These are phyloP conservation scores for Stentor roeselii DNA, from an alignment of 73 alveolate species.

Conservation along the genomic window DNA sequence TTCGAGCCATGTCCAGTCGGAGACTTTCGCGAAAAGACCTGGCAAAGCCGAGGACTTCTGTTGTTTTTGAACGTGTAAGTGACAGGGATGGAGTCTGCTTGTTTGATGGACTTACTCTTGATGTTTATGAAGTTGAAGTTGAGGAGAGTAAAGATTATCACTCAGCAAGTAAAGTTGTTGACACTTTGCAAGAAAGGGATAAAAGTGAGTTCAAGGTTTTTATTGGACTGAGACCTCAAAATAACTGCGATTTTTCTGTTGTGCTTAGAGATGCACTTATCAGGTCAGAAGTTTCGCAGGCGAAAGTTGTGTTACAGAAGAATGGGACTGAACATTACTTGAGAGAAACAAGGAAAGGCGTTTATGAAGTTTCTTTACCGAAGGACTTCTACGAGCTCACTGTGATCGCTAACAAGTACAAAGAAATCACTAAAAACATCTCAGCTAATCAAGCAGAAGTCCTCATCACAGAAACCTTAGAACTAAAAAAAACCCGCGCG, in stretches of 20 bases:
- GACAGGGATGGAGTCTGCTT: slow-evolving; percentile 26
- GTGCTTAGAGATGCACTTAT: slow-evolving; percentile 17
- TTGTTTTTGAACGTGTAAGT: not conserved
- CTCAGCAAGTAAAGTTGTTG: not conserved
- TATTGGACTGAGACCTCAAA: not conserved
- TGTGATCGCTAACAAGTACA: not conserved
- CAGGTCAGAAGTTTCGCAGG: slow-evolving; percentile 6
- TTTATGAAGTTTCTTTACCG: slow-evolving; percentile 16
- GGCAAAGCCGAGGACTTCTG: not conserved
- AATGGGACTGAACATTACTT: not conserved
- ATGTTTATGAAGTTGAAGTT: slow-evolving; percentile 36
- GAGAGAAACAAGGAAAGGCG: slow-evolving; percentile 5
- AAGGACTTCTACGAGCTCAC: not conserved
- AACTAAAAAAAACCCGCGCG: not conserved
- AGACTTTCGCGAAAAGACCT: not conserved
- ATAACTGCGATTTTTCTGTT: not conserved
- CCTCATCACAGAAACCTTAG: not conserved
- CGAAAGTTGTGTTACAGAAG: not conserved
- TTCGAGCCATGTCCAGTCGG: not conserved
- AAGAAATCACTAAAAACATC: slow-evolving; percentile 4
- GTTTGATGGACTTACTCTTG: slow-evolving; percentile 29
- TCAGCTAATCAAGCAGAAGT: slow-evolving; percentile 12
- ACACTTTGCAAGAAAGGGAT: slow-evolving; percentile 14
- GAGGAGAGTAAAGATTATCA: slow-evolving; percentile 8
- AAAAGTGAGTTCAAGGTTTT: not conserved